Evolutionary conservation across 495 filamentous ascomycete genomes (phyloP).

Genomic region (Trichoderma gamsii): DNA sequence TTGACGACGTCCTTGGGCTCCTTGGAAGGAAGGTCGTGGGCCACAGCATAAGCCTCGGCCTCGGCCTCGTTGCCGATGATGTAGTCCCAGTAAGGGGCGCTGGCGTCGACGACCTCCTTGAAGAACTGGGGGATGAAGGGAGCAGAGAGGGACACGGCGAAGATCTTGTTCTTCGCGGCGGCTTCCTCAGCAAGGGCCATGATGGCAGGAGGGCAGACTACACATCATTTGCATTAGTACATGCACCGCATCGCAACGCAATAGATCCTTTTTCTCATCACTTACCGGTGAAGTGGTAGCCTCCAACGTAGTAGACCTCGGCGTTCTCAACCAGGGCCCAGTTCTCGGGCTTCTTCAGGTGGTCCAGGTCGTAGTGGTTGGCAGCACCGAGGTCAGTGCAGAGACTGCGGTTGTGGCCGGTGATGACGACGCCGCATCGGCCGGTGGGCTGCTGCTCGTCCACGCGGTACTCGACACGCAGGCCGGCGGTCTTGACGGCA

Average conservation of each 20-base stretch:
- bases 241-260: background rate
- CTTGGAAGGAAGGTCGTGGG: slow-evolving; percentile 62
- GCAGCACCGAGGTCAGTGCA: slow-evolving; percentile 94
- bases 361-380: slow-evolving; percentile 92
- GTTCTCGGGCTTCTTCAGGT: slow-evolving; percentile 83
- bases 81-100: slow-evolving; percentile 89
- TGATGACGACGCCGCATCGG: slow-evolving; percentile 94
- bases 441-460: slow-evolving; percentile 78
- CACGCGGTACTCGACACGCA: slow-evolving; percentile 88
- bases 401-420: slow-evolving; percentile 85
- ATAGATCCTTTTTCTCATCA: background rate
- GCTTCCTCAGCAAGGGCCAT: slow-evolving; percentile 85
- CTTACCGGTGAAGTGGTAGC: slow-evolving; percentile 57
- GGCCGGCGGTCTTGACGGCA: slow-evolving; percentile 69
- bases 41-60: slow-evolving; percentile 75
- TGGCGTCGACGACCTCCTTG: slow-evolving; percentile 85
- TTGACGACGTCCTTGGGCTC: slow-evolving; percentile 85
- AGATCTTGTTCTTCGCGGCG: slow-evolving; percentile 78
- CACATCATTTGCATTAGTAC: slow-evolving; percentile 16
- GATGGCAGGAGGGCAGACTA: slow-evolving; percentile 84
- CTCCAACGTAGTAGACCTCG: slow-evolving; percentile 84
- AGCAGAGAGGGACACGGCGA: slow-evolving; percentile 83
- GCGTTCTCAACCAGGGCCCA: slow-evolving; percentile 88
- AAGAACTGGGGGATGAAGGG: slow-evolving; percentile 97
- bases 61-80: slow-evolving; percentile 96